Evolutionary conservation across 1,284 basidiomycete species (phyloP), one percentile per base, ranked within the genome.

Genomic region (Leucoagaricus sp.): DNA sequence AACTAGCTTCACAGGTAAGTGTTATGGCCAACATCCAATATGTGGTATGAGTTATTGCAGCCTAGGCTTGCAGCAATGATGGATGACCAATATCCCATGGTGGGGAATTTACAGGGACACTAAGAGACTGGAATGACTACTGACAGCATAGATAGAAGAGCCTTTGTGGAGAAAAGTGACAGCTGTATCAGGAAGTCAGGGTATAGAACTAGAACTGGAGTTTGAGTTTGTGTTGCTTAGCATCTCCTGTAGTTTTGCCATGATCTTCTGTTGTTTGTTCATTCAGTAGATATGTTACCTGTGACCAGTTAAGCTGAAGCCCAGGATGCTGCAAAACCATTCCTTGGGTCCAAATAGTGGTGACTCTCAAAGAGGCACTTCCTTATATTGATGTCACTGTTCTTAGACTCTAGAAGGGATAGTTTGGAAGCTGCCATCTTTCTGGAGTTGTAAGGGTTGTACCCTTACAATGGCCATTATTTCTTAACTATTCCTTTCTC

Each of bases 321-420:
- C 74, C 75, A 59, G 76, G 72, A 25, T 75, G 70, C n/a, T 75
- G 70, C 1, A 87, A 89, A 38, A 79, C 71, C 23, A 81, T 71
- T 65, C 90, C 87, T 63, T 85, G 83, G 2, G 89, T 87, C n/a
- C n/a, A n/a, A n/a, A n/a, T n/a, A n/a, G n/a, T n/a, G n/a, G n/a
- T n/a, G n/a, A n/a, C n/a, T n/a, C n/a, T 88, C 89, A 65, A 91
- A 90, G 40, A 90, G 71, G n/a, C 85, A 86, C 2, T 89, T 89
- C 28, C 85, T 47, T 85, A 80, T n/a, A 33, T 21, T 23, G 77
- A 72, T 63, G 57, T 78, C 80, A 44, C 72, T 71, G 13, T 78
- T 78, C 50, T 87, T 81, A 15, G 87, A 73, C 48, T 88, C 86
- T 0, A 88, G 89, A n/a, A 86, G 73, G 29, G 89, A 91, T 6